Percentiles rank a stretch among this genome's conserved stretches.
phyloP scores from a whole-genome alignment of 192 early-diverging fungal genomes.

The Chytriomyces confervae region DNA sequence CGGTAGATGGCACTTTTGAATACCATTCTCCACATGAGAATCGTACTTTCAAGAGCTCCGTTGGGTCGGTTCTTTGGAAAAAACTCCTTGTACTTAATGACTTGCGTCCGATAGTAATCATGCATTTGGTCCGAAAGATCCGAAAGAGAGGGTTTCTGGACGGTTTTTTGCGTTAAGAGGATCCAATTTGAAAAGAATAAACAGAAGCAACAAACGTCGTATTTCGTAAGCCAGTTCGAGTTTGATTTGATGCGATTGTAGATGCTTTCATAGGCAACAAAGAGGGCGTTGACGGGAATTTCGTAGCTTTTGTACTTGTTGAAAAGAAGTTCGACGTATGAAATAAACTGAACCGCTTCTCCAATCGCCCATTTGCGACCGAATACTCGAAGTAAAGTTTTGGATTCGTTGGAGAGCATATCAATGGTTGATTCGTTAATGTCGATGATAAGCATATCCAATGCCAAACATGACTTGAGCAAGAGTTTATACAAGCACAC shows the following conservation, averaged over 20 bases:
- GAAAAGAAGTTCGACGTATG: slow-evolving; percentile 55
- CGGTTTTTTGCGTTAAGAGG: slow-evolving; percentile 3
- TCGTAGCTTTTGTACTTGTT: slow-evolving; percentile 53
- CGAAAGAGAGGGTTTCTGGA: slow-evolving; percentile 44
- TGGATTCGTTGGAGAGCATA: slow-evolving; percentile 52
- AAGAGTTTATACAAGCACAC: slow-evolving; percentile 51
- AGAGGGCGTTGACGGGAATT: slow-evolving; percentile 49
- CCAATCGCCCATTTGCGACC: slow-evolving; percentile 49
- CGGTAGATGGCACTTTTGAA: slow-evolving; percentile 50
- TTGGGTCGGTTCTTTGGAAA: slow-evolving; percentile 60
- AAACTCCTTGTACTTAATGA: slow-evolving; percentile 62
- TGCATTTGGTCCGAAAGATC: slow-evolving; percentile 57
- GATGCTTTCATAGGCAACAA: slow-evolving; percentile 51
- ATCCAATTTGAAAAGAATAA: slow-evolving; percentile 7
- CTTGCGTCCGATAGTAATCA: slow-evolving; percentile 53
- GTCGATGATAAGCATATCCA: slow-evolving; percentile 47
- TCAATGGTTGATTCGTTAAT: slow-evolving; percentile 51
- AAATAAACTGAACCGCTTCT: slow-evolving; percentile 56
- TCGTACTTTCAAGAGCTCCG: slow-evolving; percentile 54
- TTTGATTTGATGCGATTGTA: slow-evolving; percentile 48
- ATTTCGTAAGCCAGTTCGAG: slow-evolving; percentile 44
- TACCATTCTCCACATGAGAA: slow-evolving; percentile 63
- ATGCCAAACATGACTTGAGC: slow-evolving; percentile 46
- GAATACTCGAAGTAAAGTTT: slow-evolving; percentile 44
- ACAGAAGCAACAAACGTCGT: slow-evolving; percentile 36